Evolutionary conservation across 441 rosid genomes (phyloP), one percentile per base, ranked within the genome.

Genomic region (Bocquillonia castaneifolia): DNA sequence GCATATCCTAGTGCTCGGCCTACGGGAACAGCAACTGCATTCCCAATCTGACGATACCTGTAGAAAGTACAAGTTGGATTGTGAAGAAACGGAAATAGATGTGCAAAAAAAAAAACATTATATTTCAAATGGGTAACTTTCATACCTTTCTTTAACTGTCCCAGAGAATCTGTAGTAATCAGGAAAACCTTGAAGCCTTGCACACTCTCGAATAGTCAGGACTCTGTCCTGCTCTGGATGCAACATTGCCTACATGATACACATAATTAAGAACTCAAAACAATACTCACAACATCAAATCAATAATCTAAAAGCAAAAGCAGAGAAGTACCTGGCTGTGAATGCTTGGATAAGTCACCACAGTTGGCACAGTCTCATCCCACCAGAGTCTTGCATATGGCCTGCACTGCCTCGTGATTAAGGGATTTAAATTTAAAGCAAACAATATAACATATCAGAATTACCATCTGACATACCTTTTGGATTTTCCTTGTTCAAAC

Each of bases 201-300:
- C 97, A 64, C 73, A 84, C 81, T 94, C 99, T 63, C 97, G 77
- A 28, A 90, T 54, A 23, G 98, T 92, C 68, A 92, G 88, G 52
- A 88, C 69, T 62, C 97, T 86, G 79, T 92, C 98, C 73, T 94
- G 99, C 82, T 92, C 97, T 1, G 99, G 99, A 80, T 94, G 99
- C 70, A 91, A 40, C 53, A 77, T 50, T 70, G 80, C 81, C 98
- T 93, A 64, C 31, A 86, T 36, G 14, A 50, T 22, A 8, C 14
- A 50, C 25, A 78, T 60, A 50, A 68, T 31, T 36, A 72, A 31
- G 39, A 18, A 26, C 37, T 65, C 14, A 48, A 17, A 65, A 63
- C 71, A 50, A 66, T 29, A 53, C 67, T 37, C 17, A 53, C 25
- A 36, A 40, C 18, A 52, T 36, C 63, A 37, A n/a, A 45, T 66